phyloP scores from a whole-genome alignment of 345 rosid species.

The Bruguiera gymnorhiza region DNA sequence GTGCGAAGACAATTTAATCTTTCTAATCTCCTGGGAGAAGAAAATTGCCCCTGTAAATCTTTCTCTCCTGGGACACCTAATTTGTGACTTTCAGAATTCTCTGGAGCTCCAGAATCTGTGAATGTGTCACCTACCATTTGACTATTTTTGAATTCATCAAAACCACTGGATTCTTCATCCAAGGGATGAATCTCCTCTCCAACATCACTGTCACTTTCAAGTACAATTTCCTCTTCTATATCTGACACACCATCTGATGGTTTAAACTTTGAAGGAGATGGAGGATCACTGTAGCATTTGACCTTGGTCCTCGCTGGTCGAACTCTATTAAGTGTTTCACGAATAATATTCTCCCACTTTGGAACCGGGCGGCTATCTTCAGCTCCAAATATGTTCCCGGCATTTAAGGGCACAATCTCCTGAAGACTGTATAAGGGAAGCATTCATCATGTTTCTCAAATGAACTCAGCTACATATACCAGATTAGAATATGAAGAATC shows the following conservation, averaged over 20 bases:
- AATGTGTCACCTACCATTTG: slow-evolving; percentile 4
- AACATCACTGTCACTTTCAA: slow-evolving; percentile 69
- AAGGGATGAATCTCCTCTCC: slow-evolving; percentile 82
- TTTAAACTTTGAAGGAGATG: slow-evolving; percentile 80
- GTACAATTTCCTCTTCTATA: slow-evolving; percentile 63
- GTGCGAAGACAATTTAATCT: slow-evolving; percentile 55
- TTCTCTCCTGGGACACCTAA: slow-evolving; percentile 32
- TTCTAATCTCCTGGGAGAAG: slow-evolving; percentile 56
- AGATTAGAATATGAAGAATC: background rate
- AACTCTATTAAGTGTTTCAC: slow-evolving; percentile 63
- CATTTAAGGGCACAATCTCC: slow-evolving; percentile 91
- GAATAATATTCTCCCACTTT: slow-evolving; percentile 84
- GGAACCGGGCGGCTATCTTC: slow-evolving; percentile 80
- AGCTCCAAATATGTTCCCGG: slow-evolving; percentile 91
- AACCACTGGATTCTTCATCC: slow-evolving; percentile 47
- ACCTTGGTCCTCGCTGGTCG: slow-evolving; percentile 41
- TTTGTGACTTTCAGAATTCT: slow-evolving; percentile 18
- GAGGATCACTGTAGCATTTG: slow-evolving; percentile 88
- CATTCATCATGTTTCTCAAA: slow-evolving; percentile 18
- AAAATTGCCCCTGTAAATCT: slow-evolving; percentile 51
- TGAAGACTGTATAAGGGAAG: slow-evolving; percentile 53
- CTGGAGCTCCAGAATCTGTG: slow-evolving; percentile 5
- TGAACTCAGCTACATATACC: background rate
- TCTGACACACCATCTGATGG: slow-evolving; percentile 60
- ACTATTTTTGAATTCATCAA: slow-evolving; percentile 21